Evolutionary conservation across 176 grass and related monocot genomes (phyloP), one percentile per base, ranked within the genome.

Genomic region (Melocanna baccifera): DNA sequence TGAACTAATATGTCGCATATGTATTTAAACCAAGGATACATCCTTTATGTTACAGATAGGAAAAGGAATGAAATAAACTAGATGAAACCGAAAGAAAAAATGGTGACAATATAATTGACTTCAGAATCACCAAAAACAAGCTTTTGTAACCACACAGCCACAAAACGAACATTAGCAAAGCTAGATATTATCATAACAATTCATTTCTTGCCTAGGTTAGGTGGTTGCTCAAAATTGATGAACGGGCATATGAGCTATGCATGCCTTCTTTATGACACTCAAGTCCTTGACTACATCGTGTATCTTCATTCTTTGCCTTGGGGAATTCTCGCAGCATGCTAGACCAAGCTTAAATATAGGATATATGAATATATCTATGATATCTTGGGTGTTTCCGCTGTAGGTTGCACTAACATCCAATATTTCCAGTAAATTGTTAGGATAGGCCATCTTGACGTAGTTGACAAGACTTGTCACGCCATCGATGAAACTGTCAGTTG

Each of bases 351-450:
- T 66, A 19, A 37, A 66, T 3, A 66, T 10, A 37, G 30, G 63
- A 66, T 34, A 18, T 4, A 66, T 9, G 63, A 66, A 20, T 4
- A 36, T 2, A 66, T 10, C 63, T 4, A 66, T 19, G 15, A 20
- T 37, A 9, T 4, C 15, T 18, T 34, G 28, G 0, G 62, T 64
- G 28, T 8, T 10, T 37, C 7, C 32, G 7, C 18, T 40, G 34
- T 67, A 22, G 16, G 43, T 45, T 48, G 67, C 39, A 48, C 16
- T 66, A 2, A 25, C 29, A 61, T 78, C 73, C 18, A 85, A 16
- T 39, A 78, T 53, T 19, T 85, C 28, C 30, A 32, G 48, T 5
- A 85, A 37, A 15, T 85, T 85, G 30, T 85, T 41, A 12, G 71
- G 73, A 50, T 76, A 85, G 0, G 69, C 73, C 6, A 32, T 45